Conservation (phyloP, 768 basidiomycete species). For the Trametes coccinea region DNA sequence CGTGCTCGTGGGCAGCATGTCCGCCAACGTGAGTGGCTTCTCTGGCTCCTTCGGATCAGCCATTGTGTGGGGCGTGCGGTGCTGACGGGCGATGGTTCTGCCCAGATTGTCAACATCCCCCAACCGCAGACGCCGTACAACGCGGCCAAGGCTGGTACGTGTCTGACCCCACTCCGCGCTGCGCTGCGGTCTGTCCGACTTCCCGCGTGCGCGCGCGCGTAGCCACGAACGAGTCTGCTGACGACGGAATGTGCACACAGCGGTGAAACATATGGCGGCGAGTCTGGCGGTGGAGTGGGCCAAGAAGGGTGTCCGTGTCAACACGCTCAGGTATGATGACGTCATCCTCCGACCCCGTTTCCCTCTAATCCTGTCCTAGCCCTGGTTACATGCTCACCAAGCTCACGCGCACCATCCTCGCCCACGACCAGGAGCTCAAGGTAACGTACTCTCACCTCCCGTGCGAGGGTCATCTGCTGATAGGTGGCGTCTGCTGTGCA, state of each 20-base stretch:
- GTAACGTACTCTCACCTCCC: slow-evolving; percentile 41
- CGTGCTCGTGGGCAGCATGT: slow-evolving; percentile 89
- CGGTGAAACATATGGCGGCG: slow-evolving; percentile 92
- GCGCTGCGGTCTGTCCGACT: slow-evolving; percentile 1
- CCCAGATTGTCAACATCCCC: slow-evolving; percentile 84
- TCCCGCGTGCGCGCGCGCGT: background rate
- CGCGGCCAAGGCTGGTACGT: slow-evolving; percentile 85
- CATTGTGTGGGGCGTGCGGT: slow-evolving; percentile 9
- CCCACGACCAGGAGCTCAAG: slow-evolving; percentile 73
- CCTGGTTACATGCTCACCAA: slow-evolving; percentile 96
- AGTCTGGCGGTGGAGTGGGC: slow-evolving; percentile 97
- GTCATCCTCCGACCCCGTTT: slow-evolving; percentile 2
- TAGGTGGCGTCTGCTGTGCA: slow-evolving; percentile 32
- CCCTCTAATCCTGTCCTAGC: slow-evolving; percentile 38
- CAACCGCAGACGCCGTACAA: slow-evolving; percentile 97
- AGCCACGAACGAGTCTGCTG: background rate
- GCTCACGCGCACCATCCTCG: slow-evolving; percentile 81
- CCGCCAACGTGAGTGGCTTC: slow-evolving; percentile 64
- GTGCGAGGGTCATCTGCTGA: slow-evolving; percentile 14
- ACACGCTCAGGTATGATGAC: slow-evolving; percentile 62
- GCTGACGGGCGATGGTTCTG: slow-evolving; percentile 18
- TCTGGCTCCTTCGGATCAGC: background rate
- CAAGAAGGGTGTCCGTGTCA: slow-evolving; percentile 83
- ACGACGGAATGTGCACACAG: slow-evolving; percentile 34
- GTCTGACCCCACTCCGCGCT: background rate